Evolutionary conservation across 2,329 filamentous ascomycete species (phyloP), one percentile per base, ranked within the genome.

Genomic region (Neofusicoccum sp.): DNA sequence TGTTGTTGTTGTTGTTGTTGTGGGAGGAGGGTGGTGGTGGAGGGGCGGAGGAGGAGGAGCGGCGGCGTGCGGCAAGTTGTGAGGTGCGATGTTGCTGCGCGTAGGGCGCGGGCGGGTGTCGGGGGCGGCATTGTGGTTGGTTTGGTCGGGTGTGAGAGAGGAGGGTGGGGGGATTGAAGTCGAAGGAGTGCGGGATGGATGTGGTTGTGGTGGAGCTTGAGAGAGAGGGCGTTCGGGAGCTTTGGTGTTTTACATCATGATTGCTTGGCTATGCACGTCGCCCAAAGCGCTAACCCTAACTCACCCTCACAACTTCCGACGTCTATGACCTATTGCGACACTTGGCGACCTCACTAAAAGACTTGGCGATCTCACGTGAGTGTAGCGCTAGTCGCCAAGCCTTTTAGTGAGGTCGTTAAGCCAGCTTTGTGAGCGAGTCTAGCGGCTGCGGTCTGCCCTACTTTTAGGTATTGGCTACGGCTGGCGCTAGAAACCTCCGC

Each of bases 191-290:
- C 11, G 16, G 16, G 16, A n/a, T 29, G 16, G 16, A n/a, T 29
- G 12, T 28, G 49, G 36, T n/a, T n/a, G 8, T 16, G 49, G 6
- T 22, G 49, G n/a, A n/a, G n/a, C n/a, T 11, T 33, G 29, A 33
- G 29, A 33, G 48, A 4, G 41, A 43, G 5, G 41, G 9, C 22
- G 31, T 34, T 39, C 28, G 22, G 54, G n/a, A 45, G 54, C 54
- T 58, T 45, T 56, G 54, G 29, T 37, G 54, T 45, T 58, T 58
- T 58, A 58, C 54, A 58, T 58, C 54, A 58, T 56, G 37, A 44
- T 7, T 43, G 8, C 37, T 16, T 56, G 52, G 44, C 52, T 39
- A 56, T 56, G 52, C 37, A 56, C 37, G 14, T 36, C 34, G 22
- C 39, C 48, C 48, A 37, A 52, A 43, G 33, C 22, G 22, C 8